phyloP scores from a whole-genome alignment of 1,284 basidiomycete species.

The Pascua guehoae region DNA sequence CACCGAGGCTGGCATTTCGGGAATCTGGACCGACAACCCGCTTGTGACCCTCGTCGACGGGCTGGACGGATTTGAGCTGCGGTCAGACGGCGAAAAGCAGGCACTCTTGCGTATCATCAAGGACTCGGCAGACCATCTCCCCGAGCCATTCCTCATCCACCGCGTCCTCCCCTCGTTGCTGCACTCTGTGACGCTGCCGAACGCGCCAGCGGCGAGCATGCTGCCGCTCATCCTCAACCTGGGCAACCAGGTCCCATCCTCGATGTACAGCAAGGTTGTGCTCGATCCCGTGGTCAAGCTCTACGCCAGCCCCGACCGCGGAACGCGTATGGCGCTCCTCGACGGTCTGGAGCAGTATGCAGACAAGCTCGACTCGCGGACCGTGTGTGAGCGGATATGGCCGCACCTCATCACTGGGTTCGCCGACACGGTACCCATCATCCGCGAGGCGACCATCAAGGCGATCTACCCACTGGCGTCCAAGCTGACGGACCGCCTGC shows the following conservation, averaged over 20 bases:
- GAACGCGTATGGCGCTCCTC: conserved; percentile 87
- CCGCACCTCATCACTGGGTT: conserved; percentile 94
- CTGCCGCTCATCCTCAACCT: conserved; percentile 78
- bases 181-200: conserved; percentile 77
- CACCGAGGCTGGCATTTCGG: conserved; percentile 65
- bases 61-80: conserved; percentile 81
- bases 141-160: conserved; percentile 79
- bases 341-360: conserved; percentile 80
- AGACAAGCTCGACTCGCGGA: conserved; percentile 80
- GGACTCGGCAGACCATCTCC: conserved; percentile 69
- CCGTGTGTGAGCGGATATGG: conserved; percentile 84
- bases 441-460: conserved; percentile 91
- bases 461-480: conserved; percentile 78
- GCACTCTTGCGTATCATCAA: conserved; percentile 73
- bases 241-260: conserved; percentile 65
- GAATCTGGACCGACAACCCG: conserved; percentile 81
- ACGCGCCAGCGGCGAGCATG: conserved; percentile 71
- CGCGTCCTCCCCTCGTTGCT: conserved; percentile 83
- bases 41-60: conserved; percentile 81
- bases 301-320: conserved; percentile 82
- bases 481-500: conserved; percentile 85
- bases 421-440: conserved; percentile 84
- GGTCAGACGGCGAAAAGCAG: conserved; percentile 75
- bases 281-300: conserved; percentile 76
- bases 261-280: conserved; percentile 68